Base-by-base conservation (phyloP, 2,329 filamentous ascomycete species). In the Dactylellina haptotyla region DNA sequence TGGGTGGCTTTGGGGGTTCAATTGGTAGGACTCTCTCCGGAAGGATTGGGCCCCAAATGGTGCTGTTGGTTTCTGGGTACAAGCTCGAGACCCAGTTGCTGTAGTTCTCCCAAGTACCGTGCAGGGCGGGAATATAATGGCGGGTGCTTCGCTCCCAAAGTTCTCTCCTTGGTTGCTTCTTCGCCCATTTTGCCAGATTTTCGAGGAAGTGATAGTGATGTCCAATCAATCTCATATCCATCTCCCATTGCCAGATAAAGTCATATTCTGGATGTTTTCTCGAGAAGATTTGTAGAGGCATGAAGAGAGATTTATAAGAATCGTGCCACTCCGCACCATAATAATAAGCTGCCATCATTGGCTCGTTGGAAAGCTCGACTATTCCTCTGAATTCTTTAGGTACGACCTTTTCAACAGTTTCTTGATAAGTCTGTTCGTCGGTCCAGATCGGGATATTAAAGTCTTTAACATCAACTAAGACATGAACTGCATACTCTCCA, bases 191-290 rank as follows among this genome's bases (percentile, higher is more conserved):
- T 77, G 87, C 85, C 37, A 93, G 82, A 79, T 89, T 89, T 76
- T 87, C 86, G 78, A 94, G 86, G 25, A 92, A 81, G 73, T 92
- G 87, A 76, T 90, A 93, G 82, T 91, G 94, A 81, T 97, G 92
- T 34, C 93, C 92, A 0, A 90, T 95, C 80, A 96, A 96, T 28
- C 93, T 89, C 53, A 93, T 88, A 78, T 97, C 93, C 90, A 97
- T 94, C 81, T 97, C 93, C 92, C 93, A 96, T 76, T 97, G 91
- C 93, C 93, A 97, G 81, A 93, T 92, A 81, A 88, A 92, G 56
- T 96, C 92, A 79, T 93, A 97, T 80, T 96, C 93, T 0, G 92
- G 91, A 80, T 97, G 93, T 77, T 88, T 87, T 79, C 93, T 16
- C 6, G 89, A 8, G 93, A 98, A 98, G 80, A 94, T 90, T 79